These are phyloP conservation scores for Elsinoe fawcettii DNA, from an alignment of 2,329 filamentous ascomycete species.

Conservation along the genomic window DNA sequence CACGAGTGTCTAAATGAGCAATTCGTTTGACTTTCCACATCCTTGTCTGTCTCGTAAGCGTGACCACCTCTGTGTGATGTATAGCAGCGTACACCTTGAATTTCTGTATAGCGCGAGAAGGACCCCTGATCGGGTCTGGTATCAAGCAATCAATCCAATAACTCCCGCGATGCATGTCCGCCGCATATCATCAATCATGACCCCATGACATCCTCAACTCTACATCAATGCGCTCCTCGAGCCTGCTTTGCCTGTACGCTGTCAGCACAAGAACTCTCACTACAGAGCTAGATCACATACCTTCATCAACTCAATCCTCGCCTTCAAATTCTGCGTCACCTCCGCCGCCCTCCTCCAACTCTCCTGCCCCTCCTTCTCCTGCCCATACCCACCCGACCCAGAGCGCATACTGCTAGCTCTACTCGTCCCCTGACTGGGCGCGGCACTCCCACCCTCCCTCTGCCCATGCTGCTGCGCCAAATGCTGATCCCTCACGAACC, in stretches of 20 bases:
- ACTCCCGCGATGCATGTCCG: not conserved
- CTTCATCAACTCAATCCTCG: constrained; percentile 98
- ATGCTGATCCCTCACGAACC: constrained; percentile 12
- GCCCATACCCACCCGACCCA: constrained; percentile 76
- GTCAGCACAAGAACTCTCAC: not conserved
- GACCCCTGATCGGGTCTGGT: not conserved
- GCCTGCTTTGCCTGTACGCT: not conserved
- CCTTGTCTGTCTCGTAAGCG: not conserved
- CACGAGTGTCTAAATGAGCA: not conserved
- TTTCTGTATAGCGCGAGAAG: not conserved
- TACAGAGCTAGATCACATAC: constrained; percentile 28
- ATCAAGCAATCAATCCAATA: not conserved
- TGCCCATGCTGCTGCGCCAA: too few relatives aligned
- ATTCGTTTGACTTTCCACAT: not conserved
- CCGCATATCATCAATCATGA: not conserved
- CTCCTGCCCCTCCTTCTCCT: constrained; percentile 55
- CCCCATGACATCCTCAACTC: not conserved
- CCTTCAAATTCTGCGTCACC: constrained; percentile 94
- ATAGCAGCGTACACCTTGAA: not conserved
- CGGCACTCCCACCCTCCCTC: constrained; percentile 1
- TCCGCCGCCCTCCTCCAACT: constrained; percentile 97
- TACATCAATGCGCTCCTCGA: not conserved
- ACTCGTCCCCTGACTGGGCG: constrained; percentile 12
- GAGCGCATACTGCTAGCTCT: constrained; percentile 40
- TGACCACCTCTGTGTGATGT: not conserved